Percentiles rank a stretch among this genome's conserved stretches.
phyloP scores from a whole-genome alignment of 1,284 basidiomycete genomes.

The Leccinum solheimii region DNA sequence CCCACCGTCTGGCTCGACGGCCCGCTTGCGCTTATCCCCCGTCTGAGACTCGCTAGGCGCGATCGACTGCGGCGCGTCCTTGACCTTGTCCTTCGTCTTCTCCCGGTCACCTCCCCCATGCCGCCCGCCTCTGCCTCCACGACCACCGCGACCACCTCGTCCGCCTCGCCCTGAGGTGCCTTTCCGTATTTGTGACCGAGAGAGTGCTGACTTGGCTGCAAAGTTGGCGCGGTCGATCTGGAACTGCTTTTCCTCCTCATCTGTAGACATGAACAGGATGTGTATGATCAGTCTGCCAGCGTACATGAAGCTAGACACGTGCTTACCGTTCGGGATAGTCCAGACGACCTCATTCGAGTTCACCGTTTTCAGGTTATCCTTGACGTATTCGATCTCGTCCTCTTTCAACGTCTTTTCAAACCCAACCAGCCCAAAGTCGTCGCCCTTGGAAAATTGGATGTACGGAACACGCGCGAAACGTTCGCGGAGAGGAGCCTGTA shows the following conservation, averaged over 20 bases:
- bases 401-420: slow-evolving; percentile 69
- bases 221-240: slow-evolving; percentile 69
- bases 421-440: slow-evolving; percentile 69
- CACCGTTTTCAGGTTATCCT: slow-evolving; percentile 60
- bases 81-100: slow-evolving; percentile 24
- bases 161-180: slow-evolving; percentile 36
- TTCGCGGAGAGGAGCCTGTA: slow-evolving; percentile 74
- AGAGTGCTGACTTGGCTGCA: slow-evolving; percentile 55
- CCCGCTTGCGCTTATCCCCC: slow-evolving; percentile 74
- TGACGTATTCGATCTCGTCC: slow-evolving; percentile 64
- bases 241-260: slow-evolving; percentile 66
- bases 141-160: slow-evolving; percentile 43
- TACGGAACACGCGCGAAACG: slow-evolving; percentile 75
- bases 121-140: slow-evolving; percentile 45
- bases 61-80: slow-evolving; percentile 16
- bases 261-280: slow-evolving; percentile 32
- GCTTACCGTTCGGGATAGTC: slow-evolving; percentile 59
- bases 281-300: neutral
- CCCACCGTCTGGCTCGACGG: slow-evolving; percentile 73
- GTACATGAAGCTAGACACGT: neutral
- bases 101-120: slow-evolving; percentile 32
- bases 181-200: slow-evolving; percentile 32
- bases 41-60: slow-evolving; percentile 38
- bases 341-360: slow-evolving; percentile 63
- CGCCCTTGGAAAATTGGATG: slow-evolving; percentile 66